Evolutionary conservation across 208 protist genomes (phyloP).

Genomic region (Perkinsela sp.): DNA sequence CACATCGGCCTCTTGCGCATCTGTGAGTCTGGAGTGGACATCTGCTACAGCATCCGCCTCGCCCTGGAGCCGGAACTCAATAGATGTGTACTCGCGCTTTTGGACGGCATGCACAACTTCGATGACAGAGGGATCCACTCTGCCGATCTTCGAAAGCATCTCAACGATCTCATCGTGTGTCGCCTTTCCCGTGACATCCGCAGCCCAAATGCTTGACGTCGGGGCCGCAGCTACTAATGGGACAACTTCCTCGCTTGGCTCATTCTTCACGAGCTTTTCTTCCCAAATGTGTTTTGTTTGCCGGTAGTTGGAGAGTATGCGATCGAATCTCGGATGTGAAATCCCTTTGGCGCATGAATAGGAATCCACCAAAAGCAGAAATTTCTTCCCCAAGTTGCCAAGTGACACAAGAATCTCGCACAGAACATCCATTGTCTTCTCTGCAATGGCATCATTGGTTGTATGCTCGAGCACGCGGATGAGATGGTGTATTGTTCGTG

Average conservation of each 20-base stretch:
- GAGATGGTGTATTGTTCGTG: neutral
- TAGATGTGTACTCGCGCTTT: neutral
- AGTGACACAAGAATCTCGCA: neutral
- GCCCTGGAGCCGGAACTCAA: neutral
- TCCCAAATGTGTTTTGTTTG: neutral
- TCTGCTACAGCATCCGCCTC: no score
- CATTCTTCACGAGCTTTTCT: neutral
- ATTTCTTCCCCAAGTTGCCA: neutral
- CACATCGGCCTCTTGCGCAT: neutral
- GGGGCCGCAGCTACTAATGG: neutral
- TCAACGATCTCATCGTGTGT: neutral
- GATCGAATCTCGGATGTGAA: neutral
- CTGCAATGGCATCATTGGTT: neutral
- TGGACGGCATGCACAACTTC: neutral
- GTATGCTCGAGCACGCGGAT: neutral
- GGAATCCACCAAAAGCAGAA: neutral
- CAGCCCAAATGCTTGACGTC: neutral
- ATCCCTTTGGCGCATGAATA: neutral
- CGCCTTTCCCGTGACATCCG: neutral
- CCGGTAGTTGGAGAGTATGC: neutral
- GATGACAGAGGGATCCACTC: neutral
- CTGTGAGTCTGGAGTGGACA: no score
- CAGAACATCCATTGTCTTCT: neutral
- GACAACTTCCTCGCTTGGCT: neutral
- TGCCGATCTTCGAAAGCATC: neutral